phyloP scores from a whole-genome alignment of 2,329 filamentous ascomycete species.

The Fusarium brevicatenulatum region DNA sequence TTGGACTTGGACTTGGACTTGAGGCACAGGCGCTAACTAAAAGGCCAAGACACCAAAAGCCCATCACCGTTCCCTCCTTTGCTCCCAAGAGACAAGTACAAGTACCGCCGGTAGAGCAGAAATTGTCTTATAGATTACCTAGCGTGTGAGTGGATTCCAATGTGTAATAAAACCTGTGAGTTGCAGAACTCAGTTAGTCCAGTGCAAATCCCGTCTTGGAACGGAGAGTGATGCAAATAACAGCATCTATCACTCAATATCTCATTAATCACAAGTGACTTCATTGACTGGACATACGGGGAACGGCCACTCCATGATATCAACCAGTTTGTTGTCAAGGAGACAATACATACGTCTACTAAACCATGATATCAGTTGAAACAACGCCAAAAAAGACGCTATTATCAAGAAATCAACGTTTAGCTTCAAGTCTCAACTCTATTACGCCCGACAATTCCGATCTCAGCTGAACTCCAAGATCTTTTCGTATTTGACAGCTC shows the following conservation, averaged over 20 bases:
- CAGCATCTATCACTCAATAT: not conserved
- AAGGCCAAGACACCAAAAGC: constrained; percentile 22
- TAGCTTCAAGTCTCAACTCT: constrained; percentile 17
- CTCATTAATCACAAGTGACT: not conserved
- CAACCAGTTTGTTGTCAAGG: not conserved
- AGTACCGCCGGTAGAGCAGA: not conserved
- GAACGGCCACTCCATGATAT: not conserved
- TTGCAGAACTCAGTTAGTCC: constrained; percentile 11
- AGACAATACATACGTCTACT: not conserved
- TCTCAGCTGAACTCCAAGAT: constrained; percentile 11
- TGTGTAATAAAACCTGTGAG: constrained; percentile 7
- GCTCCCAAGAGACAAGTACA: constrained; percentile 5
- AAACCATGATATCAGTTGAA: not conserved
- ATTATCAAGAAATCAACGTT: constrained; percentile 1
- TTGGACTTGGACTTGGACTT: not conserved
- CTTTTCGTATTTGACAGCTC: not conserved
- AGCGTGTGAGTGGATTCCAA: constrained; percentile 8
- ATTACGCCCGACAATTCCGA: constrained; percentile 6
- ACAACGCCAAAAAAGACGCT: not conserved
- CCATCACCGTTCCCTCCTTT: constrained; percentile 10
- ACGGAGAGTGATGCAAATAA: constrained; percentile 15
- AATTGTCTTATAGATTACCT: constrained; percentile 5
- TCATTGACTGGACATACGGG: not conserved
- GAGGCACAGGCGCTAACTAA: constrained; percentile 14
- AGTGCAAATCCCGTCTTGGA: constrained; percentile 11